Evolutionary conservation across 192 early-diverging fungal genomes (phyloP).

Genomic region (Coemansia sp.): DNA sequence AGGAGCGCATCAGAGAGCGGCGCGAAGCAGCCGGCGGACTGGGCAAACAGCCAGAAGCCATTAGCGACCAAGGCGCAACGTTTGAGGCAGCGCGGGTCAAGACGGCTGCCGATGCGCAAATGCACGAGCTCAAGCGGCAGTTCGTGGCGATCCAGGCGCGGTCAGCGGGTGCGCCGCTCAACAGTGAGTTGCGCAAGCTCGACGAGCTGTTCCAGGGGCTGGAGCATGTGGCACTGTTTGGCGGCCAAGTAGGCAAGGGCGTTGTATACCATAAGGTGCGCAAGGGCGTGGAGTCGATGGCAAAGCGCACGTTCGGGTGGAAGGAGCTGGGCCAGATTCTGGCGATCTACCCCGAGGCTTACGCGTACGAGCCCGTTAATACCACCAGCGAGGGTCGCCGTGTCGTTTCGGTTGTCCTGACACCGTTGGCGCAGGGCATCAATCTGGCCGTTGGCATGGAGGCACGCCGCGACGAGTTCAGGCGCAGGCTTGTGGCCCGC

Average conservation of each 20-base stretch:
- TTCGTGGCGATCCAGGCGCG: constrained; percentile 26
- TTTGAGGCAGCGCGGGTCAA: constrained; percentile 3
- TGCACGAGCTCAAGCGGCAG: constrained; percentile 39
- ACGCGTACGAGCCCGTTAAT: constrained; percentile 26
- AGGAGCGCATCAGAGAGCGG: constrained; percentile 25
- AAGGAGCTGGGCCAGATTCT: constrained; percentile 56
- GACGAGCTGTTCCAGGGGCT: constrained; percentile 46
- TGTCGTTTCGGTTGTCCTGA: constrained; percentile 44
- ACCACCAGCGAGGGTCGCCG: constrained; percentile 25
- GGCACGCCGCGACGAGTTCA: constrained; percentile 23
- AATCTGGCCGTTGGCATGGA: constrained; percentile 41
- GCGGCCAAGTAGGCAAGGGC: constrained; percentile 10
- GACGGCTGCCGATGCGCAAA: constrained; percentile 15
- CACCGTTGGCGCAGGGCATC: constrained; percentile 17
- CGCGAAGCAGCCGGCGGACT: constrained; percentile 6
- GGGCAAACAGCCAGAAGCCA: background rate
- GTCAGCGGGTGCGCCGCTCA: constrained; percentile 7
- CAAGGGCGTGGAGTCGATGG: constrained; percentile 57
- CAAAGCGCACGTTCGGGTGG: constrained; percentile 56
- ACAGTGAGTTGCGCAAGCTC: constrained; percentile 33
- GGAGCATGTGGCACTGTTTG: constrained; percentile 50
- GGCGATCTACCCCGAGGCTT: constrained; percentile 55
- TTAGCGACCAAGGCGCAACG: background rate
- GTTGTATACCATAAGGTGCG: constrained; percentile 55
- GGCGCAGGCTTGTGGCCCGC: constrained; percentile 8